Evolutionary conservation across 73 alveolate species (phyloP).

Genomic region (Symbiodinium natans): DNA sequence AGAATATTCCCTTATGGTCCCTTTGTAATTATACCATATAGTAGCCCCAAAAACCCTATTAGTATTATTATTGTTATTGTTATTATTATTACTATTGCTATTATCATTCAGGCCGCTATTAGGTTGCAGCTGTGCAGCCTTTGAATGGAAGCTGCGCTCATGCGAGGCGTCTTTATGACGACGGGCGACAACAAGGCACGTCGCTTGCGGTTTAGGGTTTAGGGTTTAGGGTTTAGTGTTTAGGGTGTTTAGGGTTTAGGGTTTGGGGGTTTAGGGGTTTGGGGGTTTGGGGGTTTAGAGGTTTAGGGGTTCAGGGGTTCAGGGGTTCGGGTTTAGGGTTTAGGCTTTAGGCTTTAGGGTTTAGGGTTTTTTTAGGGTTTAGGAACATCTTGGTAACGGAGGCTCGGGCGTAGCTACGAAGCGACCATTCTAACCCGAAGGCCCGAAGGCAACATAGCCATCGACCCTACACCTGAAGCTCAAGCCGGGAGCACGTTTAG

Average conservation of each 20-base stretch:
- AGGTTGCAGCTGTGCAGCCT: too few species aligned
- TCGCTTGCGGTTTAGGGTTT: too few species aligned
- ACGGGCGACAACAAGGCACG: slow-evolving; percentile 92
- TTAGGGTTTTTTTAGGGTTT: too few species aligned
- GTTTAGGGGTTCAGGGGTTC: too few species aligned
- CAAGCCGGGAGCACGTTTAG: not conserved
- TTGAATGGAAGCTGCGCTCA: too few species aligned
- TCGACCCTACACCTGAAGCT: not conserved
- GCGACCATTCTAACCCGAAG: too few species aligned
- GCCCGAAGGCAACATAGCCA: not conserved
- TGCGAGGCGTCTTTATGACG: slow-evolving; percentile 58
- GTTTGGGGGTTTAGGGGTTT: not conserved
- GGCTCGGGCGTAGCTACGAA: too few species aligned
- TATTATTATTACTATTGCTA: not conserved
- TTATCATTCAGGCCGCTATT: too few species aligned
- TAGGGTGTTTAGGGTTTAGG: too few species aligned
- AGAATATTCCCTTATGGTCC: not conserved
- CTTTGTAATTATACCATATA: not conserved
- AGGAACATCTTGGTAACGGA: too few species aligned
- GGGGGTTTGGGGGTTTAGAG: not conserved
- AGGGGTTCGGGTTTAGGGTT: not conserved
- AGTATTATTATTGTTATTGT: not conserved
- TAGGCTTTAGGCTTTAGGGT: too few species aligned
- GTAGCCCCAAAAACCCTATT: not conserved
- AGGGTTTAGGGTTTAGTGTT: too few species aligned